phyloP scores from a whole-genome alignment of 768 basidiomycete genomes.

The Pulveroboletus ravenelii region DNA sequence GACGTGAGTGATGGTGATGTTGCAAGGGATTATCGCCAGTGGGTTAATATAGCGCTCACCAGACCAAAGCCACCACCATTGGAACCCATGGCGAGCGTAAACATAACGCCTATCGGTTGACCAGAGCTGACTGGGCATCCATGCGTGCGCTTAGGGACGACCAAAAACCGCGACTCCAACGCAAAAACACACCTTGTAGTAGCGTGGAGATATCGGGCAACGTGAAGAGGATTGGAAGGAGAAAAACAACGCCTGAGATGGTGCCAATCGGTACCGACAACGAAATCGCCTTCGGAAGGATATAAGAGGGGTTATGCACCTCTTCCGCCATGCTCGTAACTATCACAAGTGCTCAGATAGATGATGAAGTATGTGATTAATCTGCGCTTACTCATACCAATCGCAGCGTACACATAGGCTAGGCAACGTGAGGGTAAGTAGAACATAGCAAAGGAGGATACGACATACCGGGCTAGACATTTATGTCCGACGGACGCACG shows the following conservation, averaged over 20 bases:
- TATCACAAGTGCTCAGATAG: slow-evolving; percentile 17
- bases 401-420: slow-evolving; percentile 55
- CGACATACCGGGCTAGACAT: slow-evolving; percentile 26
- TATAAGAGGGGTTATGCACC: slow-evolving; percentile 50
- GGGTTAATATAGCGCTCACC: slow-evolving; percentile 30
- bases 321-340: slow-evolving; percentile 68
- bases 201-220: slow-evolving; percentile 53
- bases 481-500: background rate
- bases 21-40: background rate
- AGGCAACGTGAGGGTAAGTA: slow-evolving; percentile 15
- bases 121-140: slow-evolving; percentile 46
- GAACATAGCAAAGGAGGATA: background rate
- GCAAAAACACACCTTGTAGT: slow-evolving; percentile 40
- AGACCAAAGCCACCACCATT: slow-evolving; percentile 59
- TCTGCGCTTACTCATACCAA: slow-evolving; percentile 52
- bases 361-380: background rate
- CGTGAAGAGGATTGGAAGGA: slow-evolving; percentile 63
- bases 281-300: slow-evolving; percentile 52
- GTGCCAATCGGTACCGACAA: slow-evolving; percentile 52
- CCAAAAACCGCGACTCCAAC: background rate
- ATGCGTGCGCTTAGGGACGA: background rate
- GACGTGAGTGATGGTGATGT: background rate
- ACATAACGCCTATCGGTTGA: slow-evolving; percentile 62
- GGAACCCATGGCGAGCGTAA: slow-evolving; percentile 58
- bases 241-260: slow-evolving; percentile 47